Conservation (phyloP, 306 rosid species). For the Phaseolus lunatus region DNA sequence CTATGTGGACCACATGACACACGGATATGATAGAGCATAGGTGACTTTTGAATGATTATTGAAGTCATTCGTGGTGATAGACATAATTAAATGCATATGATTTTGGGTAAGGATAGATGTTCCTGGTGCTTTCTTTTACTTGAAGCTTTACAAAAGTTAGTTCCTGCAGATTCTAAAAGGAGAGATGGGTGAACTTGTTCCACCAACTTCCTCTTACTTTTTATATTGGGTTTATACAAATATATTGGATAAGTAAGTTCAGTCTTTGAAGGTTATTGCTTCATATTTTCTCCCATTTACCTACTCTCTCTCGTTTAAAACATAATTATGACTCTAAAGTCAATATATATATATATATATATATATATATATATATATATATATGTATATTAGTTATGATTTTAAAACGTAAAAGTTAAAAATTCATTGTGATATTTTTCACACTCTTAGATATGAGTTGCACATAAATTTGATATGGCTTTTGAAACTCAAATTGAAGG, state of each 20-base stretch:
- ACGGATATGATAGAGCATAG: background rate
- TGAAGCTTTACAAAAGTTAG: slow-evolving; percentile 31
- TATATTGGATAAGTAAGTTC: background rate
- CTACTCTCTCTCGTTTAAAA: background rate
- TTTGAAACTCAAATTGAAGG: no score
- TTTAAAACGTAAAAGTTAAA: no score
- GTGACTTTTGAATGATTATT: slow-evolving; percentile 11
- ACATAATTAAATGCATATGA: slow-evolving; percentile 16
- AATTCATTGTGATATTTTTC: no score
- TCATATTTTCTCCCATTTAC: background rate
- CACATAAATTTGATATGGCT: no score
- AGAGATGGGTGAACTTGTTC: slow-evolving; percentile 30
- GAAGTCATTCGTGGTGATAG: slow-evolving; percentile 30
- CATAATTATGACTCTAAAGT: background rate
- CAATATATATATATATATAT: background rate
- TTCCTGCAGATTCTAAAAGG: slow-evolving; percentile 32
- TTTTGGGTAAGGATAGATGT: slow-evolving; percentile 28
- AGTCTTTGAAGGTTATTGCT: background rate
- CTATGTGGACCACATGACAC: slow-evolving; percentile 29
- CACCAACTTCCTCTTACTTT: slow-evolving; percentile 43
- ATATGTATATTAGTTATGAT: no score
- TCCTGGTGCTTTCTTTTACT: slow-evolving; percentile 22
- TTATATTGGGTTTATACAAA: background rate
- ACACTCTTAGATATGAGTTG: no score
- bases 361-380: no score